Evolutionary conservation across 2,329 filamentous ascomycete species (phyloP).

Genomic region (Colletotrichum orbiculare): DNA sequence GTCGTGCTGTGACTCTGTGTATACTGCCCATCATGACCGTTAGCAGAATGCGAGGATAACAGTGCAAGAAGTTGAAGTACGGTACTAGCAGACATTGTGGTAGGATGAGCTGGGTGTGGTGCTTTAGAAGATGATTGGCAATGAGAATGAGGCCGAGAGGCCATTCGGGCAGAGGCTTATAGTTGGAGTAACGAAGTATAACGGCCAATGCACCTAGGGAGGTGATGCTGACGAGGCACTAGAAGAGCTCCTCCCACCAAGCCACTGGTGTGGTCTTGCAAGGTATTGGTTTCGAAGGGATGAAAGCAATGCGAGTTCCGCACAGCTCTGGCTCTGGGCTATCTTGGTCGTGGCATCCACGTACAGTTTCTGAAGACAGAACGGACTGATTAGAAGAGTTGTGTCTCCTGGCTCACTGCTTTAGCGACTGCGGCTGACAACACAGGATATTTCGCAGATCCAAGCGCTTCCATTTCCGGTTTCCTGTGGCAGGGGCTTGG

Average conservation of each 20-base stretch:
- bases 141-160: constrained; percentile 40
- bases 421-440: too few relatives aligned
- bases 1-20: not conserved
- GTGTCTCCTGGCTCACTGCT: too few relatives aligned
- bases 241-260: not conserved
- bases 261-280: not conserved
- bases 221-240: not conserved
- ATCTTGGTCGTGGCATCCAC: too few relatives aligned
- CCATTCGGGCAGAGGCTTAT: constrained; percentile 39
- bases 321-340: too few relatives aligned
- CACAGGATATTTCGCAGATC: too few relatives aligned
- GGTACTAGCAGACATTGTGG: too few relatives aligned
- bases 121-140: too few relatives aligned
- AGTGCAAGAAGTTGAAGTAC: too few relatives aligned
- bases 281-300: not conserved
- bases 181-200: constrained; percentile 29
- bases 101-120: not conserved
- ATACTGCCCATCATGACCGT: not conserved
- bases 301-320: not conserved
- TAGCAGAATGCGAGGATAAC: not conserved
- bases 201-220: not conserved
- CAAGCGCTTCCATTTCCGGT: too few relatives aligned
- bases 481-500: too few relatives aligned
- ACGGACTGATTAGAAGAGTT: too few relatives aligned
- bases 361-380: too few relatives aligned